Percentiles rank a stretch among this genome's conserved stretches.
Conservation (phyloP, 148 eudicot species). For the Vaccinium myrtillus region DNA sequence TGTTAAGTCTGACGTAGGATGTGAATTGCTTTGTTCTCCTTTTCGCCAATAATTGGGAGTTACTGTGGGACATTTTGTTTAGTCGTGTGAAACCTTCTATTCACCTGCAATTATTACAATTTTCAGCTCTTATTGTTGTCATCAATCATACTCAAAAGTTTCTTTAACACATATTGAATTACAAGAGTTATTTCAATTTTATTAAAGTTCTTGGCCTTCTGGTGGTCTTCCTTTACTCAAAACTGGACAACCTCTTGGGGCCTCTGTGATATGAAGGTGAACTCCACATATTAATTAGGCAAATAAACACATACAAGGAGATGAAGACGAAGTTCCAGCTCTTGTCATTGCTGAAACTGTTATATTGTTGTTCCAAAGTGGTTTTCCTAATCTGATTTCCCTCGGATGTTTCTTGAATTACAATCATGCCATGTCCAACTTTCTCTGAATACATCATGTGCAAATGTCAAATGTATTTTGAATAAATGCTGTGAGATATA, state of each 20-base stretch:
- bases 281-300: not conserved
- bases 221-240: conserved; percentile 1
- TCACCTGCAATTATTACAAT: not conserved
- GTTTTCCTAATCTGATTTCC: not conserved
- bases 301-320: not conserved
- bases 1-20: not conserved
- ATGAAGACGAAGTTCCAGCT: not conserved
- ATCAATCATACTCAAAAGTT: not conserved
- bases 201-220: conserved; percentile 4
- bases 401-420: not conserved
- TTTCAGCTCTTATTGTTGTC: not conserved
- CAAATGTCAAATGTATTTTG: not conserved
- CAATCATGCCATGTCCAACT: not conserved
- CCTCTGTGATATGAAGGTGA: not conserved
- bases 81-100: not conserved
- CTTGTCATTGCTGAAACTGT: not conserved
- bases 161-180: not conserved
- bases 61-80: not conserved
- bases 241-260: not conserved
- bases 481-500: not conserved
- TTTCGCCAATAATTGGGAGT: not conserved
- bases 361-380: not conserved
- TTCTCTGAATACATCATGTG: not conserved
- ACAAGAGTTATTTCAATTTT: not conserved
- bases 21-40: not conserved